A percentile compares a stretch with the other conserved stretches of the same genome.
Conservation (phyloP, 202 grass and related monocot species). For the Setaria italica region DNA sequence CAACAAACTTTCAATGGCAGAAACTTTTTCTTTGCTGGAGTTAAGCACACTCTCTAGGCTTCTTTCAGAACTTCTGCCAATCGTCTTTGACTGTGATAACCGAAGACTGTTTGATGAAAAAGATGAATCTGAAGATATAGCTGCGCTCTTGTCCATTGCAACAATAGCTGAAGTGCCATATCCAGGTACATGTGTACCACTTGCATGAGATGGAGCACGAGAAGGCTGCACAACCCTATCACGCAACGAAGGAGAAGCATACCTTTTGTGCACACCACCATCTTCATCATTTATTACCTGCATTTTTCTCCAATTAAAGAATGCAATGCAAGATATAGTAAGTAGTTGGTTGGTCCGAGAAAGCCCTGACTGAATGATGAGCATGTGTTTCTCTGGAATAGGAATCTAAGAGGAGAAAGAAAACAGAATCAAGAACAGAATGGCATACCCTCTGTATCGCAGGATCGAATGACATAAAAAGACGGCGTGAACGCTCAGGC, state of each 20-base stretch:
- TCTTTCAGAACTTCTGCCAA: conserved; percentile 77
- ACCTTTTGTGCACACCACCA: conserved; percentile 91
- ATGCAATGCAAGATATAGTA: not conserved
- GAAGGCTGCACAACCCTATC: conserved; percentile 78
- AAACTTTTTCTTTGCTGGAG: conserved; percentile 98
- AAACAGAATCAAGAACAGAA: conserved; percentile 20
- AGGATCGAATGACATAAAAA: conserved; percentile 95
- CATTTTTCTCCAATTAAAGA: conserved; percentile 37
- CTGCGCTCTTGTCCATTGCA: conserved; percentile 93
- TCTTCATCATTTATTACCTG: conserved; percentile 98
- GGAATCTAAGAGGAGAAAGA: conserved; percentile 24
- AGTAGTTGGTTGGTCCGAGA: no score
- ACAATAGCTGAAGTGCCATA: conserved; percentile 97
- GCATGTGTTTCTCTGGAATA: not conserved
- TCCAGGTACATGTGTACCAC: conserved; percentile 64
- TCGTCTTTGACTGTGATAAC: conserved; percentile 82
- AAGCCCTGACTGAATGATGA: no score
- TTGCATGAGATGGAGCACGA: conserved; percentile 61
- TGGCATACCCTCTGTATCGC: conserved; percentile 84
- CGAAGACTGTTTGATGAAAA: conserved; percentile 69
- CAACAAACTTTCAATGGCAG: conserved; percentile 98
- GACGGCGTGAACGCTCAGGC: conserved; percentile 85
- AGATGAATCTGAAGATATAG: conserved; percentile 77
- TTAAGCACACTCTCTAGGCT: conserved; percentile 93
- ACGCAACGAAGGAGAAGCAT: conserved; percentile 84